Evolutionary conservation across 257 asterid genomes (phyloP).

Genomic region (Ilex aquifolium): DNA sequence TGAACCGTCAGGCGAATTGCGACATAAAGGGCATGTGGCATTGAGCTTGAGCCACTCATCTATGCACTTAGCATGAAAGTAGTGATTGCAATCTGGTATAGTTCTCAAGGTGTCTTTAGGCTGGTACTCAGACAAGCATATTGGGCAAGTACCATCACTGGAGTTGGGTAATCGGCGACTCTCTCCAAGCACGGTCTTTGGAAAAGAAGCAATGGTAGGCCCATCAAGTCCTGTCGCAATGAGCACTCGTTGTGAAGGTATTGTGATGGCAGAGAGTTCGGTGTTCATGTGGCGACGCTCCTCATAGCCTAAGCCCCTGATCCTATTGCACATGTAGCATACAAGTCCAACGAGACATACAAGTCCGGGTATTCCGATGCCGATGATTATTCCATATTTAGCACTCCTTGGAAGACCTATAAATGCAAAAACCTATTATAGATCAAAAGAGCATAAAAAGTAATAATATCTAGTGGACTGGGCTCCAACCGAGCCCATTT

Average conservation of each 20-base stretch:
- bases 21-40: constrained; percentile 73
- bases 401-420: constrained; percentile 70
- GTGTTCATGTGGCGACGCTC: constrained; percentile 17
- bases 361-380: constrained; percentile 66
- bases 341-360: constrained; percentile 47
- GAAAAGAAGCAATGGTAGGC: constrained; percentile 65
- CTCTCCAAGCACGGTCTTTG: constrained; percentile 61
- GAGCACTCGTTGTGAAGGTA: constrained; percentile 18
- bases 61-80: constrained; percentile 59
- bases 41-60: constrained; percentile 90
- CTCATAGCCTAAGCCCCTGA: constrained; percentile 16
- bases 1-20: constrained; percentile 52
- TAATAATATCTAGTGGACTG: too few species aligned
- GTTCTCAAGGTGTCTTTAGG: constrained; percentile 60
- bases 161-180: constrained; percentile 60
- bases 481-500: too few species aligned
- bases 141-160: constrained; percentile 53
- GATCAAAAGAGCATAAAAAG: too few species aligned
- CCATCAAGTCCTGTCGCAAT: constrained; percentile 50
- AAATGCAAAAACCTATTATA: neutral
- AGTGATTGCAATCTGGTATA: constrained; percentile 79
- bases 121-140: constrained; percentile 64
- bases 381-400: constrained; percentile 57
- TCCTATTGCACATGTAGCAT: constrained; percentile 37
- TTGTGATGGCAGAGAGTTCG: constrained; percentile 20